Conservation (phyloP, 2,329 filamentous ascomycete species). For the Sporothrix humicola region DNA sequence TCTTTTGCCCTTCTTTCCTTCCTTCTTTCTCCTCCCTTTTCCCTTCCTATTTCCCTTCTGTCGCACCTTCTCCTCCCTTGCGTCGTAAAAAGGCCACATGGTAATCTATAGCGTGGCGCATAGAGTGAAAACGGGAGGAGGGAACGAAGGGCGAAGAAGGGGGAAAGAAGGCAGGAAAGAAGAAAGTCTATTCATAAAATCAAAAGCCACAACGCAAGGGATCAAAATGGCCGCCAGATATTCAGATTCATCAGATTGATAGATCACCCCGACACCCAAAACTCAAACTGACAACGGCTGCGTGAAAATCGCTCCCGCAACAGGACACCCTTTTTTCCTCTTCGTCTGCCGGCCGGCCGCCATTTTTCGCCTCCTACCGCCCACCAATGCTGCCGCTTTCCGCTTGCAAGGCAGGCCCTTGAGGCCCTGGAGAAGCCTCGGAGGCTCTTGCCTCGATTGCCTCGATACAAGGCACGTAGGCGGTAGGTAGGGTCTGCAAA, state of each 20-base stretch:
- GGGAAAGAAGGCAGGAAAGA: neutral
- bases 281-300: too few species aligned
- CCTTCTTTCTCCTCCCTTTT: neutral
- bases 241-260: neutral
- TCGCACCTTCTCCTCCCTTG: conserved; percentile 16
- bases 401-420: neutral
- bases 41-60: neutral
- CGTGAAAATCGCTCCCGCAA: neutral
- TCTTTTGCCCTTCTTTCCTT: neutral
- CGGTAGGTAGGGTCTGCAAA: conserved; percentile 3
- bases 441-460: neutral
- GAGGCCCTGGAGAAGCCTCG: neutral
- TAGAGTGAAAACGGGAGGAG: neutral
- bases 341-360: conserved; percentile 22
- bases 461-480: neutral
- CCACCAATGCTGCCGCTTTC: neutral
- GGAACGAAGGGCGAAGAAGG: neutral
- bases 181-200: neutral
- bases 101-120: conserved; percentile 20
- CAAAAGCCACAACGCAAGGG: neutral
- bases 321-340: neutral
- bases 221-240: neutral
- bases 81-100: conserved; percentile 20
- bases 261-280: too few species aligned
- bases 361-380: conserved; percentile 1